Base-by-base conservation (phyloP, 2,329 filamentous ascomycete species). In the Biscogniauxia marginata region DNA sequence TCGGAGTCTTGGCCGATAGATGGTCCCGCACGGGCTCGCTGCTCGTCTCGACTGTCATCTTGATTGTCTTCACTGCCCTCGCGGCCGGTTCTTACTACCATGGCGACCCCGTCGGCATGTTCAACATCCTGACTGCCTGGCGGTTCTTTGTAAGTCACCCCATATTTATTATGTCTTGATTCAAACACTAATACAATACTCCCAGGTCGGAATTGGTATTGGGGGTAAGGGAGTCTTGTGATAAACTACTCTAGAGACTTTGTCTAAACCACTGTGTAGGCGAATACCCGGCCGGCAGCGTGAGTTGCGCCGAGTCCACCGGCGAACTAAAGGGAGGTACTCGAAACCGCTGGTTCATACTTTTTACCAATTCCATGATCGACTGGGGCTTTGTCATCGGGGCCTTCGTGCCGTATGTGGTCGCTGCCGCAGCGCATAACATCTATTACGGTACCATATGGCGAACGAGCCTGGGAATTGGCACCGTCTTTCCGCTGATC, bases 341-440 rank as follows among this genome's bases (percentile, higher is more conserved):
- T 16, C 81, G 93, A n/a, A 93, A 97, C 70, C 81, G 89, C 43
- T 96, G 91, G 91, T 97, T 93, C 69, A 90, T 93, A 65, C 79
- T 96, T 62, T 96, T 95, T 72, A 96, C 90, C 48, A 96, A 96
- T 73, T 85, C 89, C 21, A 89, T 92, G 79, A 96, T 96, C 58
- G 90, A 96, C 69, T 83, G 74, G 67, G 92, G 90, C 0, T 96
- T 96, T 62, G 89, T 96, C 1, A 79, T 93, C 54, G 87, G 90
- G 7, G 87, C 90, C 0, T 84, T 96, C 59, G 85, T 95, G 1
- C 90, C 91, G 2, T 83, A 82, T 30, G 76, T 83, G 34, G 79
- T 84, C 18, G 81, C 82, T 0, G 81, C 79, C 70, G 86, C 69
- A 69, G 87, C 75, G 56, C 70, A 79, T 43, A 81, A 83, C 63